These are phyloP conservation scores for Aspergillus unguis DNA, from an alignment of 2,329 filamentous ascomycete genomes.

Conservation along the genomic window DNA sequence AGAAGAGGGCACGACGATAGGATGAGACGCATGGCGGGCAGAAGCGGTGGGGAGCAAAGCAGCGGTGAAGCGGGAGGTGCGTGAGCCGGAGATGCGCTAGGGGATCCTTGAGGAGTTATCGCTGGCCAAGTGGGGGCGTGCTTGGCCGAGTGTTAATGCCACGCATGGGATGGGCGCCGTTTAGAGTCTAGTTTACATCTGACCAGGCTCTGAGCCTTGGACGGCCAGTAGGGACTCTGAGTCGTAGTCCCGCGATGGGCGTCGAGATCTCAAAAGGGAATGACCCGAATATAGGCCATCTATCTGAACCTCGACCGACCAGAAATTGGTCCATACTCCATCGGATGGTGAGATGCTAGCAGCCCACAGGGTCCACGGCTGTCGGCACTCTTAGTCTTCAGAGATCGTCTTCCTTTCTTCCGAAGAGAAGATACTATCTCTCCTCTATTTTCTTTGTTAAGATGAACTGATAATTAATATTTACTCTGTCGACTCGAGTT, in stretches of 20 bases:
- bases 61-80: slow-evolving; percentile 39
- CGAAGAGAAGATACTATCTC: background rate
- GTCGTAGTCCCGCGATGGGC: slow-evolving; percentile 18
- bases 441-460: background rate
- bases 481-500: background rate
- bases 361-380: background rate
- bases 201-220: slow-evolving; percentile 1
- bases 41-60: slow-evolving; percentile 44
- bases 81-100: slow-evolving; percentile 36
- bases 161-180: background rate
- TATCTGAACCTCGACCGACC: background rate
- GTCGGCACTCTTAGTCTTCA: background rate
- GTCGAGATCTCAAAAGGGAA: slow-evolving; percentile 9
- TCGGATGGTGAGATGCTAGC: background rate
- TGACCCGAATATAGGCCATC: background rate
- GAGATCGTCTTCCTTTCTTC: background rate
- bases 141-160: slow-evolving; percentile 14
- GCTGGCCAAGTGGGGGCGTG: slow-evolving; percentile 16
- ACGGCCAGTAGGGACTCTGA: slow-evolving; percentile 6
- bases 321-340: background rate
- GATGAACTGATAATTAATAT: too few relatives aligned
- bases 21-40: slow-evolving; percentile 27
- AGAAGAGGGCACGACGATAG: slow-evolving; percentile 28
- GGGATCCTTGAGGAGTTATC: slow-evolving; percentile 32
- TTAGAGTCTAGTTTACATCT: slow-evolving; percentile 2